Evolutionary conservation across 495 filamentous ascomycete genomes (phyloP).

Genomic region (Ramalina peruviana): DNA sequence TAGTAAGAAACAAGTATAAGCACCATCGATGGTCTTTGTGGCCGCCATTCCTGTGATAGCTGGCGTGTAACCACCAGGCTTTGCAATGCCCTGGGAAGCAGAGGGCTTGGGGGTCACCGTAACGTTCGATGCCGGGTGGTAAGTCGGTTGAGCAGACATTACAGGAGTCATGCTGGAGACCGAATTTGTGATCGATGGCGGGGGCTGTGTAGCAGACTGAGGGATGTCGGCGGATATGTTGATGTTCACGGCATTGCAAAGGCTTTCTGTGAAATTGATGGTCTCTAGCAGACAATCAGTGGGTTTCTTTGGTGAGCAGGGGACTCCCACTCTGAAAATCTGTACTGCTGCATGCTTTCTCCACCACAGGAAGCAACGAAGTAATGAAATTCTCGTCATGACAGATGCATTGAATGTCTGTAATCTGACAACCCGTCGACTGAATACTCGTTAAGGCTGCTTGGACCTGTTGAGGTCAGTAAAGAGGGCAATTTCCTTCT

Average conservation of each 20-base stretch:
- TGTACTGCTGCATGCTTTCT: not conserved
- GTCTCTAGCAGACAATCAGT: not conserved
- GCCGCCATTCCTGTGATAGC: no score
- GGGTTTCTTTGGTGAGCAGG: no score
- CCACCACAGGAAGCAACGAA: constrained; percentile 4
- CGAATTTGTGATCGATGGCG: no score
- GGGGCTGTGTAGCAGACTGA: no score
- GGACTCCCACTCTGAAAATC: constrained; percentile 2
- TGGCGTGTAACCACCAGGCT: no score
- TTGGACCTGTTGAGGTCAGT: not conserved
- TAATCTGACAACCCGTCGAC: constrained; percentile 3
- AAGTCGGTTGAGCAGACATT: no score
- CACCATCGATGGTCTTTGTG: no score
- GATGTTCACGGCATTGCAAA: not conserved
- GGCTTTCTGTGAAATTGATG: not conserved
- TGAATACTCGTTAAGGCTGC: constrained; percentile 1
- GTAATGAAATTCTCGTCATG: constrained; percentile 2
- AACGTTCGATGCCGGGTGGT: no score
- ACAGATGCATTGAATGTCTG: constrained; percentile 6
- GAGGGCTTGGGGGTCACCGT: no score
- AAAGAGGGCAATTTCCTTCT: not conserved
- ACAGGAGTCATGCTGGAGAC: no score
- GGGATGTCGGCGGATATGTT: not conserved
- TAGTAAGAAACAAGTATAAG: no score
- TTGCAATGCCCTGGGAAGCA: no score